These are phyloP conservation scores for Neofusicoccum laricinum DNA, from an alignment of 2,329 filamentous ascomycete genomes.

Conservation along the genomic window DNA sequence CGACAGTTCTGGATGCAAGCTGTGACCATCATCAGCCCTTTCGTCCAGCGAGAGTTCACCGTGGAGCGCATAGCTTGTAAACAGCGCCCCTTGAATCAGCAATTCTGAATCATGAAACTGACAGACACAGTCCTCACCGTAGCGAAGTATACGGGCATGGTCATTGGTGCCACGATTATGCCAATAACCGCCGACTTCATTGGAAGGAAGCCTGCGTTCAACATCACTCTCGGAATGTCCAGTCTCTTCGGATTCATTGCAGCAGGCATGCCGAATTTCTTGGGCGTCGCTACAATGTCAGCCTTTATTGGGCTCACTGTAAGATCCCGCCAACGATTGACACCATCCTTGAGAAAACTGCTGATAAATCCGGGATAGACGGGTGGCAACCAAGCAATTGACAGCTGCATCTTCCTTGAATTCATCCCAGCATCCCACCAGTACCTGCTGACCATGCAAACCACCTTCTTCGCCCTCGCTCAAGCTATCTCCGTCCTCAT, in stretches of 20 bases:
- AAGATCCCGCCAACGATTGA: too few species aligned
- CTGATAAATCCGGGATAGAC: neutral
- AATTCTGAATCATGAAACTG: neutral
- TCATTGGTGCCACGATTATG: neutral
- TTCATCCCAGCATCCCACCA: neutral
- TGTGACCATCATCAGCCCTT: neutral
- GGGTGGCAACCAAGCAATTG: neutral
- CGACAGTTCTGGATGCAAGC: neutral
- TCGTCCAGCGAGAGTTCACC: neutral
- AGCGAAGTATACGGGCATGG: neutral
- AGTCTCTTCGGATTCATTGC: neutral
- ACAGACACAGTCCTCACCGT: neutral
- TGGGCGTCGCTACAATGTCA: neutral
- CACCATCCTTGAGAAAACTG: neutral
- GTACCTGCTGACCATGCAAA: neutral
- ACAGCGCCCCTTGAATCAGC: conserved; percentile 29
- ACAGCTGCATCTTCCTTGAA: neutral
- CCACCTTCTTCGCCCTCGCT: neutral
- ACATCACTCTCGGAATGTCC: neutral
- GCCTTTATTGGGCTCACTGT: neutral
- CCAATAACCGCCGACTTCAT: neutral
- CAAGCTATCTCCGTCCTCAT: neutral
- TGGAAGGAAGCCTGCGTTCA: neutral
- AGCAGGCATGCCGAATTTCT: neutral
- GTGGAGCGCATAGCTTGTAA: conserved; percentile 24